phyloP scores from a whole-genome alignment of 257 asterid genomes.

The Solanum clarkiae region DNA sequence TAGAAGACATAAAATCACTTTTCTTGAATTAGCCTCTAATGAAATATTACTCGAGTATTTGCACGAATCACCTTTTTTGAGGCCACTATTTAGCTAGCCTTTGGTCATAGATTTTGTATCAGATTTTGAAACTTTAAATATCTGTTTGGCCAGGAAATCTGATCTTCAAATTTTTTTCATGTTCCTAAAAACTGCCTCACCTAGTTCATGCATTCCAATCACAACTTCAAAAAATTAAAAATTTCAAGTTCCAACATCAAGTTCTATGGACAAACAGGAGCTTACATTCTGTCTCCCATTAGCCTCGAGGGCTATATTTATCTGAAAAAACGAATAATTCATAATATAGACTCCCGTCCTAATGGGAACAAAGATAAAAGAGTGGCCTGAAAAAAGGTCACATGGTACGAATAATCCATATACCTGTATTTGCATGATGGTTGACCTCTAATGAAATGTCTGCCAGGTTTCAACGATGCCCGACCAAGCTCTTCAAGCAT shows the following conservation, averaged over 20 bases:
- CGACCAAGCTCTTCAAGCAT: constrained; percentile 96
- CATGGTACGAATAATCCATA: background rate
- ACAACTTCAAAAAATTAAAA: background rate
- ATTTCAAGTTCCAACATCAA: background rate
- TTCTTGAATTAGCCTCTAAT: background rate
- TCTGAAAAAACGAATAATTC: background rate
- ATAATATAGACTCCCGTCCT: background rate
- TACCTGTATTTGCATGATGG: background rate
- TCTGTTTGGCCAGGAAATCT: background rate
- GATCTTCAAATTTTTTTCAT: background rate
- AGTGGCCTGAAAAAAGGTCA: background rate
- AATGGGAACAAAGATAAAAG: background rate
- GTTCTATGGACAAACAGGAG: background rate
- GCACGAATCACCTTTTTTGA: background rate
- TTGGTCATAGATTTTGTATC: background rate
- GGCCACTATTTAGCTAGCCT: background rate
- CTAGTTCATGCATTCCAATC: background rate
- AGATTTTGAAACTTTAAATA: background rate
- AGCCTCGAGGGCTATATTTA: background rate
- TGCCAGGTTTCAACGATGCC: constrained; percentile 96
- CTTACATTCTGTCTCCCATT: background rate
- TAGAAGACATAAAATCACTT: background rate
- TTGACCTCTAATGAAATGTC: background rate
- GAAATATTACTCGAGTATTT: background rate
- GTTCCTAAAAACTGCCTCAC: background rate